Conservation (phyloP, 192 early-diverging fungal species). For the Umbelopsis ramanniana region DNA sequence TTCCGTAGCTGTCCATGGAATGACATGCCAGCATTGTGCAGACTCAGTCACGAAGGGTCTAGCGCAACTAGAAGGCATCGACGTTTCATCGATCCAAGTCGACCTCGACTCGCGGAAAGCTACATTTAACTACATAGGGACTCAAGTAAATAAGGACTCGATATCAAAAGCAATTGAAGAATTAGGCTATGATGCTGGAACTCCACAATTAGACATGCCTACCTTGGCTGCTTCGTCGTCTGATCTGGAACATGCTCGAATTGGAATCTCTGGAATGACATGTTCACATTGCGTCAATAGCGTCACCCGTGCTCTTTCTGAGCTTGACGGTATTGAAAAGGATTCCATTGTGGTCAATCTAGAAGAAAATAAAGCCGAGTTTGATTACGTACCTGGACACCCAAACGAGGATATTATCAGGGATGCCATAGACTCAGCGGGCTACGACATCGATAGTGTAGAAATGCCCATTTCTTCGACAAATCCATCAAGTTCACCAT, state of each 20-base stretch:
- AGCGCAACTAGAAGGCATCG: constrained; percentile 51
- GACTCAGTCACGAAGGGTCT: constrained; percentile 65
- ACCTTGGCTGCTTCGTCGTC: not conserved
- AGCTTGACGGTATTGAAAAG: constrained; percentile 49
- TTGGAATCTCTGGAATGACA: constrained; percentile 68
- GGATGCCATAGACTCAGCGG: not conserved
- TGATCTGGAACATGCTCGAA: not conserved
- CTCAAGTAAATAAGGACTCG: constrained; percentile 29
- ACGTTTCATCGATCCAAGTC: constrained; percentile 59
- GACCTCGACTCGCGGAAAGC: constrained; percentile 71
- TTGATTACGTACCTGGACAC: not conserved
- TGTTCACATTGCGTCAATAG: constrained; percentile 80
- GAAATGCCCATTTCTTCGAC: not conserved
- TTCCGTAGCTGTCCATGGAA: constrained; percentile 68
- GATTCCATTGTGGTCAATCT: constrained; percentile 71
- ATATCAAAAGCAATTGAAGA: constrained; percentile 68
- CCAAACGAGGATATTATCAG: not conserved
- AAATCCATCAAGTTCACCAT: not conserved
- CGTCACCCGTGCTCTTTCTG: constrained; percentile 58
- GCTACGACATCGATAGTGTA: not conserved
- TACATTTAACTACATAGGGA: constrained; percentile 50
- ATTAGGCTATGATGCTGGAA: constrained; percentile 72
- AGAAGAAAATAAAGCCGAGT: constrained; percentile 59
- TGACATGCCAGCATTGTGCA: constrained; percentile 91
- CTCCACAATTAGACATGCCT: not conserved